phyloP scores from a whole-genome alignment of 768 basidiomycete species.

The Punctularia strigosozonata region DNA sequence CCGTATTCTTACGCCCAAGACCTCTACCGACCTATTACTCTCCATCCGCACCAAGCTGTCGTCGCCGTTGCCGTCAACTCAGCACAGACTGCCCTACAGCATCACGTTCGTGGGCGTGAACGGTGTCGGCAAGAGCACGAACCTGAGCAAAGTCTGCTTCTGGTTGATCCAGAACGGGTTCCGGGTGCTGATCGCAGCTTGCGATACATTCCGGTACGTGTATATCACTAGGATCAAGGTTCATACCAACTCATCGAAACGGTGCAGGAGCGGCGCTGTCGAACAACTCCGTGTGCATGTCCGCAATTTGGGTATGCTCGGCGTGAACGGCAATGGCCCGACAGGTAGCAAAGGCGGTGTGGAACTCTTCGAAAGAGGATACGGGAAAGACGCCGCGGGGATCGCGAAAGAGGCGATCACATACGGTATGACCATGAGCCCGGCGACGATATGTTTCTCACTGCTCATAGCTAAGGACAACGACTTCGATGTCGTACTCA shows the following conservation, averaged over 20 bases:
- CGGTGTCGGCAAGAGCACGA: slow-evolving; percentile 98
- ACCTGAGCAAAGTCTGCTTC: slow-evolving; percentile 95
- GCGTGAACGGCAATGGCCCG: slow-evolving; percentile 56
- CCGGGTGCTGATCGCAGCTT: slow-evolving; percentile 91
- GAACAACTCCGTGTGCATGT: slow-evolving; percentile 97
- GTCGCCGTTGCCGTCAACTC: slow-evolving; percentile 59
- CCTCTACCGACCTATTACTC: slow-evolving; percentile 90
- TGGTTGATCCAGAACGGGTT: slow-evolving; percentile 96
- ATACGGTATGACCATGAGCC: slow-evolving; percentile 41
- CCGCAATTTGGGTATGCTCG: slow-evolving; percentile 81
- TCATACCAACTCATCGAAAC: too few species aligned
- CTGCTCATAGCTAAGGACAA: slow-evolving; percentile 60
- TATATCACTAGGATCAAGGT: too few species aligned
- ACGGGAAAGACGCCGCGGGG: slow-evolving; percentile 98
- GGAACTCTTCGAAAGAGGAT: slow-evolving; percentile 91
- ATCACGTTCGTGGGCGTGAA: slow-evolving; percentile 98
- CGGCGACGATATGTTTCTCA: not conserved
- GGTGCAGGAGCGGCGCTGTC: slow-evolving; percentile 79
- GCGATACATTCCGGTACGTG: slow-evolving; percentile 86
- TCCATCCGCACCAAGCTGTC: slow-evolving; percentile 86
- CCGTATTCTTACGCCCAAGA: slow-evolving; percentile 90
- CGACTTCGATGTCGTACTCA: slow-evolving; percentile 91
- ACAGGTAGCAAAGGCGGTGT: slow-evolving; percentile 64
- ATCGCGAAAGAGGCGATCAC: slow-evolving; percentile 93
- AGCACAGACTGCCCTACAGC: slow-evolving; percentile 77